Base-by-base conservation (phyloP, 306 rosid species). In the Fragaria vesca region DNA sequence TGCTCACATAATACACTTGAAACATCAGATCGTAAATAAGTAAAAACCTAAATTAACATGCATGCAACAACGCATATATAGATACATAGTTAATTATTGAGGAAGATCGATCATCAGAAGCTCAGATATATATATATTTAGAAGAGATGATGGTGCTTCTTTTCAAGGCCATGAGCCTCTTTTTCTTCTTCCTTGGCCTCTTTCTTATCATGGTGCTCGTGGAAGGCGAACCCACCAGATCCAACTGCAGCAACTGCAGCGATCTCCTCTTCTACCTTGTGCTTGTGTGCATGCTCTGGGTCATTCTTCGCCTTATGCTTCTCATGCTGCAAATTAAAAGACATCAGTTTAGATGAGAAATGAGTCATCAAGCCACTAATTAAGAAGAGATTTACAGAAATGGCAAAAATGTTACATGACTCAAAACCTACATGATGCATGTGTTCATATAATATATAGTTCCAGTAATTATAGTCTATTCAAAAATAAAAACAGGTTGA, bases 261-360 rank as follows among this genome's bases (percentile, higher is more conserved):
- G 17, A 89, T 26, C 82, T 93, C 96, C 81, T 93, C 98, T 80
- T 83, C 90, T 66, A 89, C 45, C 91, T 91, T 91, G 91, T 91
- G 98, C 83, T 62, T 88, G 78, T 84, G 91, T 2, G 83, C 90
- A 15, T 89, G 16, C 71, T 93, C 94, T 16, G 94, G 90, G 42
- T 93, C 96, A 62, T 89, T 83, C 83, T 80, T 63, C 26, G 60
- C 54, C 73, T 86, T 10, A 24, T 93, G 93, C 89, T 93, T 93
- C 87, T 93, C 97, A 82, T 85, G 63, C 94, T 93, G 67, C 42
- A 66, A 28, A 62, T 32, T 16, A 32, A 5, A 30, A 30, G 20
- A 63, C 20, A 32, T 32, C n/a, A 63, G 4, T 8, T 54, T 6
- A 54, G 24, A 32, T 24, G 1, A 66, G 20, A 9, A 3, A 24